Evolutionary conservation across 2,329 filamentous ascomycete genomes (phyloP).

Genomic region (Aspergillus caelatus): DNA sequence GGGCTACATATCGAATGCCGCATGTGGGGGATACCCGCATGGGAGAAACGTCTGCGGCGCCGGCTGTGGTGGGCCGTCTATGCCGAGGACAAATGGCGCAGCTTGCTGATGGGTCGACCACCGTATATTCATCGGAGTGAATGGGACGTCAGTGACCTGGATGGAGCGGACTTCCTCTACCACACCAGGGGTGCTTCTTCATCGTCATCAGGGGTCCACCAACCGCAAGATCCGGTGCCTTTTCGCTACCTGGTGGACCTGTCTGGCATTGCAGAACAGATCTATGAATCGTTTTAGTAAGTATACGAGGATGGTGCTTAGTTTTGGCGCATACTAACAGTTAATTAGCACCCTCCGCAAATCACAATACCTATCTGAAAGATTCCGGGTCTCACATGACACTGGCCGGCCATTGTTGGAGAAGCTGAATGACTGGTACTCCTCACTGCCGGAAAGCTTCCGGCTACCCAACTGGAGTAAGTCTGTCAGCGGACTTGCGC

Average conservation of each 20-base stretch:
- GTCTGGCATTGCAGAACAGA: conserved; percentile 33
- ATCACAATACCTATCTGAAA: conserved; percentile 32
- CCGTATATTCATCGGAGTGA: conserved; percentile 39
- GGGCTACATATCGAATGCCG: conserved; percentile 42
- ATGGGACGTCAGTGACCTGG: conserved; percentile 38
- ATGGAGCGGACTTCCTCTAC: conserved; percentile 30
- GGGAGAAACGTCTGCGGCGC: conserved; percentile 42
- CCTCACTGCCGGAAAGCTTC: conserved; percentile 32
- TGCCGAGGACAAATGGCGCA: conserved; percentile 43
- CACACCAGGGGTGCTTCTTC: conserved; percentile 13
- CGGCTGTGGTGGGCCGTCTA: conserved; percentile 47
- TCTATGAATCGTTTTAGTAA: conserved; percentile 37
- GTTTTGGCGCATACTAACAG: neutral
- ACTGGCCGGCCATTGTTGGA: conserved; percentile 31
- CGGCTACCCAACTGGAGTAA: conserved; percentile 33
- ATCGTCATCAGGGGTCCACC: conserved; percentile 21
- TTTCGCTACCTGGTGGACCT: conserved; percentile 32
- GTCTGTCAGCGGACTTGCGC: conserved; percentile 26
- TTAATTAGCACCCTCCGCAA: conserved; percentile 31
- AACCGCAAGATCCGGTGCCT: conserved; percentile 26
- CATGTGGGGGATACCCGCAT: conserved; percentile 41
- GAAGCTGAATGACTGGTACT: conserved; percentile 35
- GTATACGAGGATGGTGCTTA: conserved; percentile 8
- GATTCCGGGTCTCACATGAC: conserved; percentile 33
- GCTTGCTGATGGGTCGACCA: conserved; percentile 39